Base-by-base conservation (phyloP, 2,329 filamentous ascomycete species). In the Claviceps maximensis region DNA sequence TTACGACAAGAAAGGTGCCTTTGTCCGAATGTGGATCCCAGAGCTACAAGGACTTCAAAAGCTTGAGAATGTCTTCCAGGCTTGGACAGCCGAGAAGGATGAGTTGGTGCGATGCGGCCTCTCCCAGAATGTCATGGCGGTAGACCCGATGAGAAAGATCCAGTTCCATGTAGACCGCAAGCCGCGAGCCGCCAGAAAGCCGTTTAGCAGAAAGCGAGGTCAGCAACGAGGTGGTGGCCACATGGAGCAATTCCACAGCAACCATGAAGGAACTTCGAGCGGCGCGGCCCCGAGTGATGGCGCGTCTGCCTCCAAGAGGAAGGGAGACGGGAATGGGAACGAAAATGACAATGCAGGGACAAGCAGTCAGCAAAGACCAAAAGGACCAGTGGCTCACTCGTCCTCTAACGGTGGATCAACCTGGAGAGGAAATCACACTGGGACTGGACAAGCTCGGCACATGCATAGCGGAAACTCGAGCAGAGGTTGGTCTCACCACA, bases 1-100 rank as follows among this genome's bases (percentile, higher is more conserved):
- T 57, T 90, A 91, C 61, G 87, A 91, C 62, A 74, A 75, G 2
- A 69, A 80, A 0, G 87, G 84, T 2, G 70, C 75, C 7, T 91
- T 88, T 58, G 80, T 89, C 9, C 78, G 79, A n/a, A 71, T 77
- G 2, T 91, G 87, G 87, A 73, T 90, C 0, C 77, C 79, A 0
- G 87, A 91, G 63, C 63, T 89, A 27, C 71, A 75, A 2, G 64
- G 70, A 0, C 65, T 89, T 1, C 68, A 73, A 40, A 71, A 69
- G 41, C 62, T 76, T 2, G 72, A 77, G 56, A 72, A 86, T 44
- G 68, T 88, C 1, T 89, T 87, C 60, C 87, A 90, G 62, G 73
- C 79, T 0, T 88, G 83, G 76, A 84, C 81, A 6, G 73, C 87
- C 0, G 71, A 74, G 0, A 69, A 73, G 1, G 77, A 78, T 31